phyloP scores from a whole-genome alignment of 805 yeast genomes.

The Limtongia smithiae region DNA sequence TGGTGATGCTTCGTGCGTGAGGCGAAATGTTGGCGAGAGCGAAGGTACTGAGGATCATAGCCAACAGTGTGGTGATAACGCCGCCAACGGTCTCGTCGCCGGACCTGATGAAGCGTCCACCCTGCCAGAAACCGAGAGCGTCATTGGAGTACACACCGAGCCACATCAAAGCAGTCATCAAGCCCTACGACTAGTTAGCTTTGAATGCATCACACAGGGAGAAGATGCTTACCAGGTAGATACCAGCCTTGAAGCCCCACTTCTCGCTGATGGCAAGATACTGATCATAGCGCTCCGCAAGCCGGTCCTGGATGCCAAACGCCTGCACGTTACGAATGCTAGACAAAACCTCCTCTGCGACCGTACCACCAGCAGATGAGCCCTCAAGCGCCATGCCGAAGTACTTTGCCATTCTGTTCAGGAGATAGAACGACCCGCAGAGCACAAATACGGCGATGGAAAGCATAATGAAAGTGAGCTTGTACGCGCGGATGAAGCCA shows the following conservation, averaged over 20 bases:
- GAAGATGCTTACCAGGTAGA: constrained; percentile 4
- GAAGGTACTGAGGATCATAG: constrained; percentile 43
- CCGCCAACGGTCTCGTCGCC: constrained; percentile 26
- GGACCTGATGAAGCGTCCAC: constrained; percentile 31
- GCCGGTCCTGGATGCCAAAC: constrained; percentile 41
- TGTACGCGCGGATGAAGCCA: constrained; percentile 39
- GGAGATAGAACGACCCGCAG: constrained; percentile 32
- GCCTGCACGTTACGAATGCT: constrained; percentile 43
- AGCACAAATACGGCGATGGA: constrained; percentile 36
- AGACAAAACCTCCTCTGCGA: constrained; percentile 44
- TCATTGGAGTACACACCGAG: constrained; percentile 28
- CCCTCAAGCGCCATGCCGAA: constrained; percentile 15
- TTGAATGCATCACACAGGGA: background rate
- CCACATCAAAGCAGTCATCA: constrained; percentile 29
- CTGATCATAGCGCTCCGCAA: constrained; percentile 31
- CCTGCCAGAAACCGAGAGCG: constrained; percentile 37
- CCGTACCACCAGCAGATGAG: constrained; percentile 29
- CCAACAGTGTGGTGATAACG: constrained; percentile 31
- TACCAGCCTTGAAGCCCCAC: constrained; percentile 16
- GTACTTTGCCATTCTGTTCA: constrained; percentile 32
- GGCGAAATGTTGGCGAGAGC: constrained; percentile 43
- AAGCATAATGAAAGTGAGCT: constrained; percentile 38
- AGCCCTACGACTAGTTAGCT: constrained; percentile 21
- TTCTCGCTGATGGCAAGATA: constrained; percentile 16
- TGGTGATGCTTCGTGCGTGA: constrained; percentile 38